A percentile compares a stretch with the other conserved stretches of the same genome.
Evolutionary conservation across 2,329 filamentous ascomycete species (phyloP).

Genomic region (Truncatella angustata): DNA sequence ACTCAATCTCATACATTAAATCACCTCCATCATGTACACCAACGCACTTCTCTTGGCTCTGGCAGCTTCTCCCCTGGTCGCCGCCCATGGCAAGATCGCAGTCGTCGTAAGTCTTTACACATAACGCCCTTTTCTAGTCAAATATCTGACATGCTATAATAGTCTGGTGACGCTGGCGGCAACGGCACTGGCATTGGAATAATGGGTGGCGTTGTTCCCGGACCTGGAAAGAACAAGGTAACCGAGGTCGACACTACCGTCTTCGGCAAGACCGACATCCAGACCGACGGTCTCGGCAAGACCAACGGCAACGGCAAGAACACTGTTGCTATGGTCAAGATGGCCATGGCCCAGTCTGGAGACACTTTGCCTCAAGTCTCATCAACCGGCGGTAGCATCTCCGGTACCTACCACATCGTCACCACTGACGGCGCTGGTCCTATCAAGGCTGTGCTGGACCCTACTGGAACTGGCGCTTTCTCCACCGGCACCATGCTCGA

Average conservation of each 20-base stretch:
- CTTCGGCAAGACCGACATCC: conserved; percentile 27
- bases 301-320: conserved; percentile 36
- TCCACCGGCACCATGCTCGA: conserved; percentile 25
- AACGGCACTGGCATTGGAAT: conserved; percentile 43
- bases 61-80: conserved; percentile 20
- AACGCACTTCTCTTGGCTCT: background rate
- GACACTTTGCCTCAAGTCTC: conserved; percentile 38
- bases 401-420: conserved; percentile 37
- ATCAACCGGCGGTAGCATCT: conserved; percentile 28
- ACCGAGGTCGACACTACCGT: conserved; percentile 11
- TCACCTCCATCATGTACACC: background rate
- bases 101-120: conserved; percentile 16
- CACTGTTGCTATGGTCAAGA: conserved; percentile 27
- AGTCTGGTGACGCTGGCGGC: conserved; percentile 33
- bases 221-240: conserved; percentile 25
- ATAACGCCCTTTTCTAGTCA: background rate
- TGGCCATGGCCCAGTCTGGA: conserved; percentile 35
- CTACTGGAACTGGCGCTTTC: conserved; percentile 34
- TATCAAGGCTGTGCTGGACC: conserved; percentile 35
- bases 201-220: conserved; percentile 8
- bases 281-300: conserved; percentile 33
- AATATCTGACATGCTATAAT: background rate
- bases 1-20: conserved; percentile 23
- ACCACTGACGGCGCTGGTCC: conserved; percentile 41
- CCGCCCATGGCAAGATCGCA: conserved; percentile 31